These are phyloP conservation scores for Angomonas deanei DNA, from an alignment of 208 protist genomes.

Conservation along the genomic window DNA sequence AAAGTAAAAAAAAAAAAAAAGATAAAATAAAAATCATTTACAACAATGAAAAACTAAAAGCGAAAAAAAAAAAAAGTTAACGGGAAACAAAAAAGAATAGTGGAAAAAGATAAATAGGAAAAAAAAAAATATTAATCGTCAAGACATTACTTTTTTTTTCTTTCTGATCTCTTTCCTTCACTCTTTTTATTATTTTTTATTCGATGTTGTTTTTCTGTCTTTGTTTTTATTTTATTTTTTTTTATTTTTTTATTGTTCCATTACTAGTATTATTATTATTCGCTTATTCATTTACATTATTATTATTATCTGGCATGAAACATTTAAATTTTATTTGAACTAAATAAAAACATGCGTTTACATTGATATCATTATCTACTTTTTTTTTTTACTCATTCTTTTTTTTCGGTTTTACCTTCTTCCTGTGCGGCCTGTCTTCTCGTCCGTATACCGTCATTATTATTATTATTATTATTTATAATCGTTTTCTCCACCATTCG, in stretches of 20 bases:
- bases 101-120: background rate
- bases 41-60: background rate
- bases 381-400: slow-evolving; percentile 1
- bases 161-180: background rate
- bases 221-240: slow-evolving; percentile 8
- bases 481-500: background rate
- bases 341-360: no score
- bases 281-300: background rate
- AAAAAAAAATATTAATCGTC: background rate
- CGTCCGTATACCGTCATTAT: background rate
- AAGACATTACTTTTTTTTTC: background rate
- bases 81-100: background rate
- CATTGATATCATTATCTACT: background rate
- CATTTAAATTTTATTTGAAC: no score
- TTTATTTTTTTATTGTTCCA: slow-evolving; percentile 2
- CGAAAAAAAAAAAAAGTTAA: slow-evolving; percentile 2
- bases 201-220: background rate
- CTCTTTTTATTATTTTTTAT: no score
- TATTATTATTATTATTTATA: slow-evolving; percentile 1
- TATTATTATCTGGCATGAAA: no score
- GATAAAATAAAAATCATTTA: background rate
- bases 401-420: background rate
- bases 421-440: background rate
- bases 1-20: slow-evolving; percentile 6
- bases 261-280: background rate